Conservation (phyloP, 345 rosid species). For the Rhodomyrtus tomentosa region DNA sequence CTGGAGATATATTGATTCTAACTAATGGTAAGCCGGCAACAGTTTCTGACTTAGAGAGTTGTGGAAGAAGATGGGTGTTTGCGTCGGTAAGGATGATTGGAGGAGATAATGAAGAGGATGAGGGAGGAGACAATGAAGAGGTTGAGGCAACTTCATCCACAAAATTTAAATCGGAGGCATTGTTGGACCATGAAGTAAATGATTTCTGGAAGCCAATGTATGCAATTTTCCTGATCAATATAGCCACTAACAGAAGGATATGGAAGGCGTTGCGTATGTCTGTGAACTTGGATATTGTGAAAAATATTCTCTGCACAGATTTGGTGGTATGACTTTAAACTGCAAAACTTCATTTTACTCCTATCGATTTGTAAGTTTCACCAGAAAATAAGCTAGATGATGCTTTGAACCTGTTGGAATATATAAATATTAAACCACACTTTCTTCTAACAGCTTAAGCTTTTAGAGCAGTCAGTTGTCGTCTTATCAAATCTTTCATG, state of each 20-base stretch:
- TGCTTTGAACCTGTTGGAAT: too few species aligned
- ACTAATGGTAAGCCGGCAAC: constrained; percentile 21
- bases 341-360: neutral
- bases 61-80: constrained; percentile 15
- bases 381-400: neutral
- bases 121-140: neutral
- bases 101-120: too few species aligned
- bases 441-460: too few species aligned
- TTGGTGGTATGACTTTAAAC: constrained; percentile 13
- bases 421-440: too few species aligned
- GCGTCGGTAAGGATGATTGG: constrained; percentile 6
- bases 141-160: neutral
- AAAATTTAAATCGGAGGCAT: constrained; percentile 6
- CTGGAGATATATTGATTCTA: constrained; percentile 26
- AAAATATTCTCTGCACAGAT: constrained; percentile 8
- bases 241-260: constrained; percentile 20
- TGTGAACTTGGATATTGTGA: constrained; percentile 9
- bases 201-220: constrained; percentile 1
- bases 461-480: too few species aligned
- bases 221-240: constrained; percentile 16
- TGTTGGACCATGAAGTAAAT: neutral
- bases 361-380: neutral
- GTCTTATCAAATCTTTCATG: too few species aligned
- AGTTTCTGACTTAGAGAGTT: constrained; percentile 19
- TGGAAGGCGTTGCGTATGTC: constrained; percentile 24